Evolutionary conservation across 225 moss, liverwort and hornwort genomes (phyloP), one percentile per base, ranked within the genome.

Genomic region (Sphagnum tenellum): DNA sequence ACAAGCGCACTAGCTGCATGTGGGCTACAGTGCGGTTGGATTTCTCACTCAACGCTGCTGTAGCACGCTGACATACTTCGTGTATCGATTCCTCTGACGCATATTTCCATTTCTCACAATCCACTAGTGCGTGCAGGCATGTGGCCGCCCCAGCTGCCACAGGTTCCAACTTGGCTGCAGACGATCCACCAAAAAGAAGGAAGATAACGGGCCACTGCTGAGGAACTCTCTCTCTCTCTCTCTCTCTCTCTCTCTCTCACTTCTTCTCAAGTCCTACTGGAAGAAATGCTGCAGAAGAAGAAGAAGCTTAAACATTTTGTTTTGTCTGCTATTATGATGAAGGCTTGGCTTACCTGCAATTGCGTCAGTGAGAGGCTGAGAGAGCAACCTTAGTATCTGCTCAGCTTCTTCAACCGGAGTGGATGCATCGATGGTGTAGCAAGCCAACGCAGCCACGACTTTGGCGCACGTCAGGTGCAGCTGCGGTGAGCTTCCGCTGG

Each of bases 401-500:
- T 79, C 82, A 7, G 67, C 73, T 14, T 82, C 93, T 61, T 77
- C 76, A 58, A 68, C 78, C 7, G 63, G 54, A 55, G 79, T 72
- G 46, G 62, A 64, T 9, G 73, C 72, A 52, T 90, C 88, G 50
- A 90, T 77, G n/a, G 80, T 13, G 71, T 86, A 75, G 50, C 66
- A 71, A 2, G 90, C 84, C 55, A 94, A 59, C 3, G 86, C 80
- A 51, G 79, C 73, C 55, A 86, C 79, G 5, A 94, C 88, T 66
- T 81, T 84, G 5, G 90, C 88, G 69, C 86, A 90, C 29, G 88
- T 81, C 62, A 78, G 78, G 59, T 90, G 94, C 71, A 94, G 67
- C 68, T 94, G 94, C 48, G 88, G 94, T 5, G 84, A 88, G 64
- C 84, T 88, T 59, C 90, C 86, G 67, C 90, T 85, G 5, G 79